Conservation (phyloP, 2,329 filamentous ascomycete species). For the Calonectria hawksworthii region DNA sequence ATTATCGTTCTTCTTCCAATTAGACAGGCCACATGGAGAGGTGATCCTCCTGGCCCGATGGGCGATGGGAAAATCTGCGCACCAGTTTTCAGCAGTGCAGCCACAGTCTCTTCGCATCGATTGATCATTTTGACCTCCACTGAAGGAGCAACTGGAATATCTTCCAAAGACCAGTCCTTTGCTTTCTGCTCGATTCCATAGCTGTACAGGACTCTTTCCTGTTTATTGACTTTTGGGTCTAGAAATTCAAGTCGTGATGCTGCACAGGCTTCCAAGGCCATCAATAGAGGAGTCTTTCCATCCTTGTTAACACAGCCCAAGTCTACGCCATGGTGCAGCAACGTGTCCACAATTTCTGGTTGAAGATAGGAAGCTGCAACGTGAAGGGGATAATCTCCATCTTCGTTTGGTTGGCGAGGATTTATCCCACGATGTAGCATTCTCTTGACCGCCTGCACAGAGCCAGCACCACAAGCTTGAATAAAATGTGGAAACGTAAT, state of each 20-base stretch:
- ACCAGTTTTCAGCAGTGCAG: neutral
- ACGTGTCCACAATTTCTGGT: neutral
- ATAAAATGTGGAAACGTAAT: neutral
- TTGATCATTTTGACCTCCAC: neutral
- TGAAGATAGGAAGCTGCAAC: slow-evolving; percentile 4
- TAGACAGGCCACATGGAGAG: slow-evolving; percentile 26
- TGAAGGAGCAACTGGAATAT: neutral
- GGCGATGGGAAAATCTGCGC: no score
- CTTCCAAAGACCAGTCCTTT: neutral
- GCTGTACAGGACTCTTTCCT: neutral
- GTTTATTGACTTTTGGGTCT: neutral
- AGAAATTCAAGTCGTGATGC: neutral
- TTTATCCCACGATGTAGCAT: slow-evolving; percentile 16
- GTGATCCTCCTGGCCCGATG: neutral
- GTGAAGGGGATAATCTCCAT: slow-evolving; percentile 1
- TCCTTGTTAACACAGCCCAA: neutral
- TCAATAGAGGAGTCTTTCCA: neutral
- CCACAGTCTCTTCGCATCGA: neutral
- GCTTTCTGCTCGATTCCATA: neutral
- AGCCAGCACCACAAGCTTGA: neutral
- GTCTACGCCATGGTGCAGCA: neutral
- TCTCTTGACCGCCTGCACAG: neutral
- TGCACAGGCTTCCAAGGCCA: slow-evolving; percentile 12
- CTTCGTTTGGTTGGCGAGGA: neutral
- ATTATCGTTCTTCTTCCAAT: slow-evolving; percentile 50